Base-by-base conservation (phyloP, 768 basidiomycete genomes). In the Rhizopogon vinicolor region DNA sequence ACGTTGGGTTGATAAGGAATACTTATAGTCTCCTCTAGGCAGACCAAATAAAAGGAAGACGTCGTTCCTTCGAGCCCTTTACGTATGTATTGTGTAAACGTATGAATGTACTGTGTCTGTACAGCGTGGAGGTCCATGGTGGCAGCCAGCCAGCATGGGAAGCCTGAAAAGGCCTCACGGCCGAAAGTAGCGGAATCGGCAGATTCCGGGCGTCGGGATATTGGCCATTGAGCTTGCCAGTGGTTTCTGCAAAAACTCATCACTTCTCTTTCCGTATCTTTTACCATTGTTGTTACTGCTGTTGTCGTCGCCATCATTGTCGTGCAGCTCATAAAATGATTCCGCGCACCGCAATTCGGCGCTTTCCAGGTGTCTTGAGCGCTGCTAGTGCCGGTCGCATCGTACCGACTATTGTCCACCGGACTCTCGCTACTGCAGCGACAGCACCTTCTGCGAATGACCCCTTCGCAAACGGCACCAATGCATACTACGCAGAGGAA, bases 401-500 rank as follows among this genome's bases (percentile, higher is more conserved):
- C 7, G 60, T 58, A 39, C 59, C 63, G 43, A 52, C 58, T 31
- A 46, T 57, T 41, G 59, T 59, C 18, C 65, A 58, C 42, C 76
- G 75, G 31, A 55, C 68, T 2, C 60, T 83, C 53, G 84, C 85
- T 25, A 83, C 75, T 35, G 70, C 79, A 18, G 68, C 77, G 1
- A 68, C 73, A 0, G 68, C 81, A 22, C 89, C 89, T 2, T 91
- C 89, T 2, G 74, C 87, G 19, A 90, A 91, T 62, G 91, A 93
- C 68, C 78, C 80, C 7, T 97, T 98, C 69, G 95, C 94, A 12
- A 96, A 92, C 56, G 94, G 93, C 41, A 94, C 89, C 41, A 98
- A 97, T 73, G 79, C 93, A 22, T 94, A 96, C 76, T 98, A 98
- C 68, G 89, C 89, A 18, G 95, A 91, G 64, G 93, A 96, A 72